Evolutionary conservation across 768 basidiomycete species (phyloP), one percentile per base, ranked within the genome.

Genomic region (Lentinula lateritia): DNA sequence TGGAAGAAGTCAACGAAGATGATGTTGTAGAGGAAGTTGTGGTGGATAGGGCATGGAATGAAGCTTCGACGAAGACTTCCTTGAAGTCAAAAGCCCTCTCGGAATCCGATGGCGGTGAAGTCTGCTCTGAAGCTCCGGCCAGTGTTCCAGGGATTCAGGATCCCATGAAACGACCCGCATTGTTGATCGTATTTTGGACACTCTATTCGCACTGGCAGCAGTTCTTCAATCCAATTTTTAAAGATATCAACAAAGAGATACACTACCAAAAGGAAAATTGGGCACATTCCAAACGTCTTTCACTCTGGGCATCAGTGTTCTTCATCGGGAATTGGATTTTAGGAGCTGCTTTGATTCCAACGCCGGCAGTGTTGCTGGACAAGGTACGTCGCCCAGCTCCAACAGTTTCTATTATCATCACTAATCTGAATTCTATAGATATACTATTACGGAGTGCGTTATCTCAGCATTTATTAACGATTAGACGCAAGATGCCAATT

Each of bases 381-480:
- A 60, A 60, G 50, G 59, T 60, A 13, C 48, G 59, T 52, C 35
- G 45, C 23, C 0, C 20, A 6, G 16, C 46, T 32, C 32, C 13
- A 10, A 20, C 20, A 13, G 9, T 50, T 9, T 6, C 10, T 38
- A 34, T 36, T 8, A 10, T 28, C 6, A 48, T 23, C 18, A 20
- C 13, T 50, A 46, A 46, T 28, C 13, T 13, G 18, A 16, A 7
- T 10, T 38, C n/a, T 35, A 10, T 13, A 60, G 59, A 60, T 60
- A 50, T 60, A 60, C 59, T 60, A 60, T 43, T 60, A 52, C 41
- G 59, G 46, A 35, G 59, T 52, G 28, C 48, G 59, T 60, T 38
- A 50, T 34, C 9, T 23, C n/a, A 43, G 46, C 15, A 8, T 45
- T 36, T 53, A 15, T 53, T 15, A 15, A 20, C 15, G 9, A 35